These are phyloP conservation scores for Nakazawaea peltata DNA, from an alignment of 805 yeast genomes.

Conservation along the genomic window DNA sequence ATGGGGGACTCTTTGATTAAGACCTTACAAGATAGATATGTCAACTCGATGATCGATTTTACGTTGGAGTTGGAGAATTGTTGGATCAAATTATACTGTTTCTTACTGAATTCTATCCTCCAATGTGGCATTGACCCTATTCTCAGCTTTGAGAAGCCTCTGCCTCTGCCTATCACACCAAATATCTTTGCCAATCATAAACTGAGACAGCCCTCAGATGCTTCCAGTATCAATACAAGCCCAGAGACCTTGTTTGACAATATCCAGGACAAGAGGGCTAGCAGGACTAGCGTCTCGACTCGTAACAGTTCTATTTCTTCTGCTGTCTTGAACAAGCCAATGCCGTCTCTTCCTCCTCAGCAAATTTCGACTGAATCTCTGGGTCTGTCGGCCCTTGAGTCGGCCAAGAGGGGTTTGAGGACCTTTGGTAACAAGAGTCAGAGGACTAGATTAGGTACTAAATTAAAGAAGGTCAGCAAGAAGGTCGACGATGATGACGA, in stretches of 20 bases:
- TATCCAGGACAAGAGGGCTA: not conserved
- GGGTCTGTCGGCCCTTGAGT: not conserved
- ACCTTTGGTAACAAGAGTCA: no score
- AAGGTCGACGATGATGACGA: slow-evolving; percentile 5
- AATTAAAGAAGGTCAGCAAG: not conserved
- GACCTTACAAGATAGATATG: slow-evolving; percentile 60
- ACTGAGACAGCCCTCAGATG: not conserved
- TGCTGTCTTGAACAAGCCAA: not conserved
- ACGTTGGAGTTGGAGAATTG: slow-evolving; percentile 55
- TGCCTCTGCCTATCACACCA: not conserved
- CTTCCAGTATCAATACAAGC: not conserved
- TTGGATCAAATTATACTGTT: slow-evolving; percentile 66
- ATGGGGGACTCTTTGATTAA: slow-evolving; percentile 69
- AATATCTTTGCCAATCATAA: no score
- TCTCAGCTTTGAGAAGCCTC: slow-evolving; percentile 17
- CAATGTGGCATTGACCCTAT: slow-evolving; percentile 53
- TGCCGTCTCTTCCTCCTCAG: not conserved
- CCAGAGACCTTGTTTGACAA: slow-evolving; percentile 4
- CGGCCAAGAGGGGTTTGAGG: slow-evolving; percentile 2
- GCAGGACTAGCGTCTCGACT: not conserved
- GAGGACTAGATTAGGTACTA: not conserved
- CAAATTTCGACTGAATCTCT: no score
- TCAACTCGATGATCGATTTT: slow-evolving; percentile 28
- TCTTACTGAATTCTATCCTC: slow-evolving; percentile 57
- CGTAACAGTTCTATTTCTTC: not conserved